A percentile compares a stretch with the other conserved stretches of the same genome.
These are phyloP conservation scores for Aschersonia sp. DNA, from an alignment of 2,329 filamentous ascomycete genomes.

Conservation along the genomic window DNA sequence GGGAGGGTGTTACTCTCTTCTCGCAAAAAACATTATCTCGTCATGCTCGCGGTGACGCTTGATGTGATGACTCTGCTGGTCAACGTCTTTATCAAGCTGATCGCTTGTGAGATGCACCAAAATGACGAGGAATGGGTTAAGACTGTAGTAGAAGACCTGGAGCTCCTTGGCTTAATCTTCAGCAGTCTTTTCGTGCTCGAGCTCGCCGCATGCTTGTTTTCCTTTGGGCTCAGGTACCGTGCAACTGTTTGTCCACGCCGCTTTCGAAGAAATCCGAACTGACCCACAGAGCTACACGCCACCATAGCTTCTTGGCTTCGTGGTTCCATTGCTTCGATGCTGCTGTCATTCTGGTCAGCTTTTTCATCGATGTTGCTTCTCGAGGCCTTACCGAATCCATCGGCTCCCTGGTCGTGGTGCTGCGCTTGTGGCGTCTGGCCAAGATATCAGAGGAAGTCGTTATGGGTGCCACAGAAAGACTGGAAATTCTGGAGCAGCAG, in stretches of 20 bases:
- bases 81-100: conserved; percentile 32
- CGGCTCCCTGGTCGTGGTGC: conserved; percentile 48
- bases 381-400: conserved; percentile 47
- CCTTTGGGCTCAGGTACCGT: conserved; percentile 43
- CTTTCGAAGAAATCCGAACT: background rate
- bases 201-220: conserved; percentile 41
- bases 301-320: conserved; percentile 35
- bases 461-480: conserved; percentile 45
- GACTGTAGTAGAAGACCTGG: conserved; percentile 23
- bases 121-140: conserved; percentile 26
- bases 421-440: conserved; percentile 54
- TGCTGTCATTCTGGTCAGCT: conserved; percentile 44
- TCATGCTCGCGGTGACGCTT: conserved; percentile 27
- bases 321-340: conserved; percentile 53
- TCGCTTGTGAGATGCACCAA: conserved; percentile 30
- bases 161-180: conserved; percentile 39
- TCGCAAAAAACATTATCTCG: conserved; percentile 27
- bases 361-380: conserved; percentile 45
- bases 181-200: conserved; percentile 52
- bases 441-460: conserved; percentile 58
- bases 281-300: background rate
- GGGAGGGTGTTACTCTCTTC: conserved; percentile 15
- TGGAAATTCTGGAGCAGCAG: conserved; percentile 38
- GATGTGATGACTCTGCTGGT: conserved; percentile 29
- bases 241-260: background rate